Evolutionary conservation across 495 filamentous ascomycete species (phyloP), one percentile per base, ranked within the genome.

Genomic region (Lentithecium fluviatile): DNA sequence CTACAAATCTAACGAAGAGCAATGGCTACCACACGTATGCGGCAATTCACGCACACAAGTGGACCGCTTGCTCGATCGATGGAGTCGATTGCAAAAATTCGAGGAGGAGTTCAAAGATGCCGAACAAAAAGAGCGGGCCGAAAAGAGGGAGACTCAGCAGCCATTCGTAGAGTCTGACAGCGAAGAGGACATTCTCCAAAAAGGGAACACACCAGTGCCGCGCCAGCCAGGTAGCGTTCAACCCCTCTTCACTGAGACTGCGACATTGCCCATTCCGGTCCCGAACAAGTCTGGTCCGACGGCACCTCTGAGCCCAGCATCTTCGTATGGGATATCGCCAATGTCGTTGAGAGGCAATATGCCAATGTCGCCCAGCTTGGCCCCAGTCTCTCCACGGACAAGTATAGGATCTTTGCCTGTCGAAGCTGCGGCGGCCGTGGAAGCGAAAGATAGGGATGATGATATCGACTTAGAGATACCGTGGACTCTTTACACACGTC

Each of bases 121-220:
- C 8, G 56, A 68, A 21, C 50, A 45, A 10, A 32, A 37, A 34
- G 19, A 23, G 7, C 46, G 52, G 21, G 45, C 34, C 2, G 37
- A 61, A 21, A 68, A 32, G 34, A 60, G 62, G 36, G 25, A 60
- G 34, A 56, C 45, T 6, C 66, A 65, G 26, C 66, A 69, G 34
- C 62, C 61, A 1, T 58, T 48, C 19, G 51, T 61, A 7, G 66
- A 69, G 32, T 65, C 61, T 29, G 65, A 64, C 23, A 46, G 45
- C 20, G 57, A 50, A n/a, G 66, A 69, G 40, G 55, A 64, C 21
- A 21, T 59, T 15, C 21, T 36, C 8, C 21, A 52, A 10, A 52
- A 48, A 17, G n/a, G 48, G 19, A 15, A 36, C 4, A 52, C 54
- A 13, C 61, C 61, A 20, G 58, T 24, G 11, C 54, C 61, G 19